Base-by-base conservation (phyloP, 257 asterid genomes). In the Rubia yunnanensis region DNA sequence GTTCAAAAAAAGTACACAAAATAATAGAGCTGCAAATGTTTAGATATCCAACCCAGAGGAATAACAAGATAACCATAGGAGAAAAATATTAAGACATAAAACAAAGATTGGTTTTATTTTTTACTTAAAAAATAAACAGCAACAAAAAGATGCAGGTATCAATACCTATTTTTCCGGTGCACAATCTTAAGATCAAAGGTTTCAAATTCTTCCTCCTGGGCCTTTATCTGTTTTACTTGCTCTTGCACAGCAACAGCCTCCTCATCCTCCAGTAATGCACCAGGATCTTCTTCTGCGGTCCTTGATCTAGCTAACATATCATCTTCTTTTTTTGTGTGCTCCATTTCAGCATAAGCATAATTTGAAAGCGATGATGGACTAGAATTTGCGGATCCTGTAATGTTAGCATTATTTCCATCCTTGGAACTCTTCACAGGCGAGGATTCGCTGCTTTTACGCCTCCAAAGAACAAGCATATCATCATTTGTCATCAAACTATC, bases 161-260 rank as follows among this genome's bases (percentile, higher is more conserved):
- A 65, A 65, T 83, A 72, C 99, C 97, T 94, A 88, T 94, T 94
- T 84, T 94, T 94, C 80, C 99, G 62, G 80, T 94, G 99, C 75
- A 94, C 88, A 69, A 94, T 94, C 82, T 90, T 94, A 76, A 94
- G 85, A 62, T 86, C 81, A 57, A 94, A 94, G 66, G 99, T 90
- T 77, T 94, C 99, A 66, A 90, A 94, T 73, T 94, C 99, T 32
- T 88, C 97, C 86, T 94, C 99, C 74, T 94, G 99, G 44, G 96
- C 92, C 83, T 86, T 90, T 68, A 94, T 94, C 80, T 94, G 99
- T 78, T 82, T 88, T 74, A 94, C 97, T 74, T 94, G 99, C 80
- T 94, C 99, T 75, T 90, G 97, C 60, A 94, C 99, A 64, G 92
- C 97, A 77, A 85, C 84, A 78, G 92, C 94, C 78, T 94, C 99